Base-by-base conservation (phyloP, 2,329 filamentous ascomycete genomes). In the Ceratocystis diversiconidia region DNA sequence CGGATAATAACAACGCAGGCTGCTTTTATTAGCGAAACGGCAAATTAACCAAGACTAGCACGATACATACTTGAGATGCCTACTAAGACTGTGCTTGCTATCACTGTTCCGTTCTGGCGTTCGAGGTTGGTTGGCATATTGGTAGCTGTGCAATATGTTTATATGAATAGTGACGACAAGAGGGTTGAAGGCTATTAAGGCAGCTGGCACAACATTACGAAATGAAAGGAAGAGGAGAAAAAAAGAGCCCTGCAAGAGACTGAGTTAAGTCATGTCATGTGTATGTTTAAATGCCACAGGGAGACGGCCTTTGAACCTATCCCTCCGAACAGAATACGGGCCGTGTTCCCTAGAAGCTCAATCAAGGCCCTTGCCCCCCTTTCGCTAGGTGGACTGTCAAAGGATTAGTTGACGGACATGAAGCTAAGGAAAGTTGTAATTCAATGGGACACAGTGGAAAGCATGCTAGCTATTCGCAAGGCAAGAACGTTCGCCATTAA, bases 101-200 rank as follows among this genome's bases (percentile, higher is more conserved):
- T 68, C 41, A 70, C 61, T 12, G 69, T 66, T 61, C 67, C 66
- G 60, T 71, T 61, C 62, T 71, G 70, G 41, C 70, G 66, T 55
- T 68, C 65, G 48, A 69, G 69, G 46, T 70, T 65, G 7, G 68
- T 61, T 30, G 66, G 62, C 70, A 70, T 70, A 44, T 4, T 65
- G n/a, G 22, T 30, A 25, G 12, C n/a, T 43, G 10, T 32, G n/a
- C 17, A 17, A n/a, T 12, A 1, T 43, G 4, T 44, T 32, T 12
- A 61, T 41, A n/a, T n/a, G 22, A 10, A 43, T 32, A 30, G 25
- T 12, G 6, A 28, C n/a, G 7, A 17, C n/a, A 10, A 57, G 25
- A 57, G 44, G 48, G 12, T 28, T 8, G 2, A 43, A 19, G n/a
- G 7, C 28, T 41, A 36, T 22, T 7, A 12, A 12, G 25, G 6